A percentile compares a stretch with the other conserved stretches of the same genome.
Evolutionary conservation across 2,329 filamentous ascomycete genomes (phyloP).

Genomic region (Paecilomyces niveus): DNA sequence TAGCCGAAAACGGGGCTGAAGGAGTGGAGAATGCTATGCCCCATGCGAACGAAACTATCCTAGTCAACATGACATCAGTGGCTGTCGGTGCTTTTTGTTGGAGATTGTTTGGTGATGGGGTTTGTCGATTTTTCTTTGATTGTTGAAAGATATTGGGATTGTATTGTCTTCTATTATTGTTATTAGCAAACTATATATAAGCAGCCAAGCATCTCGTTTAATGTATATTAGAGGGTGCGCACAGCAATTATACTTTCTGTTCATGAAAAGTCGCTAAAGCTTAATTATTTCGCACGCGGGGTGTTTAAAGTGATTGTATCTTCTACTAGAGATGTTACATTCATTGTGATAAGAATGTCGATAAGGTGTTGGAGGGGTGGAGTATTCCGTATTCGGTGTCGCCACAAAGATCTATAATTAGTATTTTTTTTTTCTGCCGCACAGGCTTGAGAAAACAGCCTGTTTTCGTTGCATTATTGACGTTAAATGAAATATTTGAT

Average conservation of each 20-base stretch:
- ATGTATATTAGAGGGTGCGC: background rate
- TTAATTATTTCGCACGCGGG: background rate
- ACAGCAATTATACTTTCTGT: background rate
- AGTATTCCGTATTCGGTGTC: background rate
- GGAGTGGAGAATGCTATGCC: background rate
- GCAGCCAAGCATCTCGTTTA: background rate
- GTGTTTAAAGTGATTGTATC: background rate
- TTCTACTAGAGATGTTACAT: background rate
- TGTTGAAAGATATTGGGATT: background rate
- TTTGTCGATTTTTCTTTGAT: background rate
- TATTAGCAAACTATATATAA: too few species aligned
- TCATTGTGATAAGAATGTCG: background rate
- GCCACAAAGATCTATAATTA: background rate
- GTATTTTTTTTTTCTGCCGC: background rate
- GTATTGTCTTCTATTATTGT: too few species aligned
- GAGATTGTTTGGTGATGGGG: background rate
- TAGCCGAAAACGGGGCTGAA: background rate
- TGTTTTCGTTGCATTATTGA: background rate
- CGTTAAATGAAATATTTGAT: background rate
- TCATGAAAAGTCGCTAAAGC: background rate
- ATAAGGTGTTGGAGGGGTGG: background rate
- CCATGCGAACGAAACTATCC: background rate
- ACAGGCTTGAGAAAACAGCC: background rate
- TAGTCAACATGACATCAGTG: background rate
- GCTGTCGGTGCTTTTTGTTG: background rate